These are phyloP conservation scores for Bonia amplexicaulis DNA, from an alignment of 176 grass and related monocot species.

Conservation along the genomic window DNA sequence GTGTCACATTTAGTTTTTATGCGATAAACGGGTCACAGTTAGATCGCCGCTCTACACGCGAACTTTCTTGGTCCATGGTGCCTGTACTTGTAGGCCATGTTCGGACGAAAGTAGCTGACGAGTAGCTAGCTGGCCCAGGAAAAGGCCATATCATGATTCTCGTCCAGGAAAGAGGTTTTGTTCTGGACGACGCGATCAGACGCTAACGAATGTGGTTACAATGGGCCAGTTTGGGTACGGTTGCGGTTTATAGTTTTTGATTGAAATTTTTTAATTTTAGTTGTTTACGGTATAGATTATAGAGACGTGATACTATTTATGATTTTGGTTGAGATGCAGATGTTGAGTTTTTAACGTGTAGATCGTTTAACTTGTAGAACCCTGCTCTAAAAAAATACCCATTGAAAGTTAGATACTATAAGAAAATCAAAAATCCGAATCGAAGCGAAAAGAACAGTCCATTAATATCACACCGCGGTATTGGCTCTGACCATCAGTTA, in stretches of 20 bases:
- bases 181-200: slow-evolving; percentile 11
- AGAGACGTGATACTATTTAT: too few species aligned
- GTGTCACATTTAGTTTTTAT: background rate
- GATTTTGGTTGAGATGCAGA: too few species aligned
- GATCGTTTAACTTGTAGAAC: too few species aligned
- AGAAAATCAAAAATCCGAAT: too few species aligned
- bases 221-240: too few species aligned
- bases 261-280: too few species aligned
- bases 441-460: too few species aligned
- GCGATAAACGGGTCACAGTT: background rate
- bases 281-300: too few species aligned
- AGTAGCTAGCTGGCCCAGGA: background rate
- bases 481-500: background rate
- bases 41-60: background rate
- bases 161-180: background rate
- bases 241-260: too few species aligned
- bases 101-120: background rate
- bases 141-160: background rate
- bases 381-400: too few species aligned
- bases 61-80: background rate
- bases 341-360: too few species aligned
- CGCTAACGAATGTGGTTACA: background rate
- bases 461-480: background rate
- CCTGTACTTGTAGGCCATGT: background rate
- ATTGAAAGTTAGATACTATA: too few species aligned